Evolutionary conservation across 257 asterid species (phyloP).

Genomic region (Mentha longifolia): DNA sequence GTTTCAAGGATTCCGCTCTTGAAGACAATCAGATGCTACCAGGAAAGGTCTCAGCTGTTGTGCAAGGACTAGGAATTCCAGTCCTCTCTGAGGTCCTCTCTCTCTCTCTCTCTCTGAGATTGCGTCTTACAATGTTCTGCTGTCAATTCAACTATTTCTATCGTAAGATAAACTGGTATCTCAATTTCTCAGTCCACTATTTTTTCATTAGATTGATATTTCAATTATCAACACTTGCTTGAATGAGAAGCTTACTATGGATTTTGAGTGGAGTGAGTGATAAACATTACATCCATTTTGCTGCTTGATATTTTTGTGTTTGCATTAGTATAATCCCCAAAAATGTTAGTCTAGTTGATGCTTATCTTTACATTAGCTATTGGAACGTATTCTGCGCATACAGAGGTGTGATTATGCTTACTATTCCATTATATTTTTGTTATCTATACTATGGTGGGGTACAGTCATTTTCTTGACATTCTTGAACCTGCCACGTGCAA

Average conservation of each 20-base stretch:
- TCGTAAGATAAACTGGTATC: background rate
- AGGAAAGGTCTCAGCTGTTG: constrained; percentile 51
- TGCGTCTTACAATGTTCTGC: background rate
- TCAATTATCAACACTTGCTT: constrained; percentile 13
- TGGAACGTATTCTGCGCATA: constrained; percentile 3
- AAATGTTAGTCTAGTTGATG: constrained; percentile 17
- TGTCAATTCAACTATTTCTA: background rate
- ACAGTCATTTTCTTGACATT: constrained; percentile 13
- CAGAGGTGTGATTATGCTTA: background rate
- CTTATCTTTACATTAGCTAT: background rate
- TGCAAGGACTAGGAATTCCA: constrained; percentile 71
- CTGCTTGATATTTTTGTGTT: background rate
- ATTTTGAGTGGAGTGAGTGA: background rate
- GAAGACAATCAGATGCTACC: constrained; percentile 57
- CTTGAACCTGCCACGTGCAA: constrained; percentile 19
- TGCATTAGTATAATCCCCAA: background rate
- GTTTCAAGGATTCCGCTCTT: constrained; percentile 60
- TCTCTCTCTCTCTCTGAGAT: background rate
- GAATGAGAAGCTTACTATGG: background rate
- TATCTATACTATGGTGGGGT: background rate
- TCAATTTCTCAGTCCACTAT: background rate
- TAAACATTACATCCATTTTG: background rate
- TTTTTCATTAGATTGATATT: constrained; percentile 2
- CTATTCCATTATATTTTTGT: constrained; percentile 12
- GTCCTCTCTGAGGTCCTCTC: constrained; percentile 71